Evolutionary conservation across 441 rosid genomes (phyloP), one percentile per base, ranked within the genome.

Genomic region (Pelargonium citronellum): DNA sequence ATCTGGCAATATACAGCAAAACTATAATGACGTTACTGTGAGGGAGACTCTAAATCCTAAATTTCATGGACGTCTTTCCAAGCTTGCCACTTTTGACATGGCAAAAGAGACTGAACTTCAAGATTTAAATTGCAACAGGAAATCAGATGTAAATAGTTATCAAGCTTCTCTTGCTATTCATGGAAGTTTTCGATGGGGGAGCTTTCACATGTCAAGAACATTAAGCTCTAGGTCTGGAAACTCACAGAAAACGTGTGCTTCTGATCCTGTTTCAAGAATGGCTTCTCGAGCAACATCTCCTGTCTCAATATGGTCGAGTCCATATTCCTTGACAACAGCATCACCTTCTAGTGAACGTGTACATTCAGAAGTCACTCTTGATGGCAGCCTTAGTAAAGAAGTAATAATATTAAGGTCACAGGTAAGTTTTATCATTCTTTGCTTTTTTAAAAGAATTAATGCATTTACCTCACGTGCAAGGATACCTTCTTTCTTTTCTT

Each of bases 191-290:
- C 96, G 90, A 58, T 85, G 90, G 85, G 94, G 93, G 73, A 86
- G 87, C 15, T 82, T 87, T 22, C 83, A 79, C 76, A 81, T 86
- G 66, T 83, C 96, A 67, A 91, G 86, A 82, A 84, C 96, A 67
- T 83, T 90, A 53, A 88, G 84, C 80, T 95, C 95, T 13, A 85
- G 84, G 73, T 94, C 90, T 79, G 96, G 92, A 70, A 84, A 93
- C 62, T 94, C 99, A 55, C 91, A 90, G 85, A 94, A 91, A 73
- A 81, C 89, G 76, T 89, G 97, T 60, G 99, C 96, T 74, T 94
- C 97, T 75, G 95, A 91, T 83, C 99, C 97, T 75, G 97, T 97
- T 67, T 94, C 99, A 64, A 85, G 97, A 86, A 91, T 91, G 71
- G 92, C 82, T 67, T 94, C 97, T 70, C 90, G 99, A 71, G 96